Conservation (phyloP, 2,329 filamentous ascomycete genomes). For the Penicillium sp. region DNA sequence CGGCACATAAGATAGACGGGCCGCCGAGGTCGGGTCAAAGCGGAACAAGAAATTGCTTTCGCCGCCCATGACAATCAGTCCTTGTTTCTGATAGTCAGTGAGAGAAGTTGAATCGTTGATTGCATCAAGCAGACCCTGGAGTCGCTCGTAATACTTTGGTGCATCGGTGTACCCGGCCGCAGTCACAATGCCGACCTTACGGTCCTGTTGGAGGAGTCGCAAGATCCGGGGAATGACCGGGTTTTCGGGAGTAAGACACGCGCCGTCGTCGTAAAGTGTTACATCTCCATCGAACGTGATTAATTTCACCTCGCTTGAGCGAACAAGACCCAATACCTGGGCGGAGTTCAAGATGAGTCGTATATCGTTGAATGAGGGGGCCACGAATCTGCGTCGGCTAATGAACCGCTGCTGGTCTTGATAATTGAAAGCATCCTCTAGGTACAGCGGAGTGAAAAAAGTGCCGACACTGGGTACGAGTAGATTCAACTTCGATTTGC, state of each 20-base stretch:
- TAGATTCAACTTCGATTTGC: constrained; percentile 86
- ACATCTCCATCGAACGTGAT: constrained; percentile 98
- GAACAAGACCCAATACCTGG: constrained; percentile 86
- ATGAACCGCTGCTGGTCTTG: constrained; percentile 86
- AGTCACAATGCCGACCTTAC: constrained; percentile 91
- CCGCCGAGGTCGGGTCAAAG: constrained; percentile 63
- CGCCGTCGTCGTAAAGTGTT: constrained; percentile 88
- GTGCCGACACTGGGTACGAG: constrained; percentile 88
- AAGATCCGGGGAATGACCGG: constrained; percentile 70
- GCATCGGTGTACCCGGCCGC: constrained; percentile 92
- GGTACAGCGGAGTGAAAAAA: constrained; percentile 84
- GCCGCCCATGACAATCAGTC: constrained; percentile 88
- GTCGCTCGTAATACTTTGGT: constrained; percentile 78
- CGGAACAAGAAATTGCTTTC: constrained; percentile 95
- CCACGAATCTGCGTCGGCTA: constrained; percentile 85
- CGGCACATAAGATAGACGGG: constrained; percentile 65
- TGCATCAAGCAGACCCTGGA: constrained; percentile 82
- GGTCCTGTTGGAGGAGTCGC: constrained; percentile 71
- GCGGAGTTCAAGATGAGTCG: constrained; percentile 91
- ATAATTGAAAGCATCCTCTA: constrained; percentile 87
- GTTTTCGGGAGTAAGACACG: constrained; percentile 71
- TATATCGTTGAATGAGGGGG: constrained; percentile 96
- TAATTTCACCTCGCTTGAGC: constrained; percentile 69
- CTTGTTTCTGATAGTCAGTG: constrained; percentile 66
- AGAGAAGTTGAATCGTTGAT: constrained; percentile 63